phyloP scores from a whole-genome alignment of 371 early-diverging fungal species.

The Rhizopus stolonifer region DNA sequence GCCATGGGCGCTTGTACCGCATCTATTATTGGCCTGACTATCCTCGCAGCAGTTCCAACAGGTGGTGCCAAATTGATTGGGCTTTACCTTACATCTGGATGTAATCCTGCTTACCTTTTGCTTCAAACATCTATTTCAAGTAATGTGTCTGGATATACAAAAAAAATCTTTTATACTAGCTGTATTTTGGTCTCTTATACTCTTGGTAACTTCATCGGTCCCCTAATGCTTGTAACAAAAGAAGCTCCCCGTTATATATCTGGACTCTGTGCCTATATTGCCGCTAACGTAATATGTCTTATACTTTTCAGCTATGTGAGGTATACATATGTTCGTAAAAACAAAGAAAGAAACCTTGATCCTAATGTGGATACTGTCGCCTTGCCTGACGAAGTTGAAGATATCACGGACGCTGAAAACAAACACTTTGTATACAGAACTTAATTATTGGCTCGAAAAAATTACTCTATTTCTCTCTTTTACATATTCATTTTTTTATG shows the following conservation, averaged over 20 bases:
- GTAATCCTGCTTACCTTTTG: constrained; percentile 12
- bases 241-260: constrained; percentile 30
- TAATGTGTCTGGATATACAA: constrained; percentile 30
- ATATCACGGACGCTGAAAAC: constrained; percentile 19
- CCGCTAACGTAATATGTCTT: constrained; percentile 25
- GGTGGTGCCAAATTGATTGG: constrained; percentile 18
- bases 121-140: constrained; percentile 12
- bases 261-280: constrained; percentile 33
- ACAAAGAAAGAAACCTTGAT: constrained; percentile 15
- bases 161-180: constrained; percentile 23
- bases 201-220: constrained; percentile 22
- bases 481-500: too few relatives aligned
- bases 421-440: constrained; percentile 20
- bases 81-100: constrained; percentile 9
- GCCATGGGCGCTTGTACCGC: neutral
- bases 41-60: constrained; percentile 5
- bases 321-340: constrained; percentile 6
- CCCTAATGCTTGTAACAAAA: constrained; percentile 15
- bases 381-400: constrained; percentile 17
- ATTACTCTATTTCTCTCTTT: too few relatives aligned
- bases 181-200: constrained; percentile 21
- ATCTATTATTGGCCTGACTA: constrained; percentile 8
- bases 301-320: constrained; percentile 22
- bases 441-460: neutral
- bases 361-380: neutral